Percentiles rank a stretch among this genome's conserved stretches.
phyloP scores from a whole-genome alignment of 1,139 yeast species.

The Diutina rugosa region DNA sequence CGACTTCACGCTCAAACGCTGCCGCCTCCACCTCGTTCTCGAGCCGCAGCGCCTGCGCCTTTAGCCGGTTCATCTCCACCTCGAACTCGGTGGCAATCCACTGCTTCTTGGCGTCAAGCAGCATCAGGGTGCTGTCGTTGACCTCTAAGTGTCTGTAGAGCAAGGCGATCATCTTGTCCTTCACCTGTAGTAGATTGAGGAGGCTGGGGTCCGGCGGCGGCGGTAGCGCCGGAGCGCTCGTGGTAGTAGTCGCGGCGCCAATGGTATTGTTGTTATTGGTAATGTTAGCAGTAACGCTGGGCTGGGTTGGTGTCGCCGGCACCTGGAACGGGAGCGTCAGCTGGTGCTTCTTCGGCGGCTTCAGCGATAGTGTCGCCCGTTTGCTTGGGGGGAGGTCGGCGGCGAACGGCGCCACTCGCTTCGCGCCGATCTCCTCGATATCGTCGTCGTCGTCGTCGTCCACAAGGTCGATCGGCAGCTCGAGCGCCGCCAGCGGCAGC shows the following conservation, averaged over 20 bases:
- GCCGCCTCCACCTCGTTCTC: slow-evolving; percentile 4
- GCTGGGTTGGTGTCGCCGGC: background rate
- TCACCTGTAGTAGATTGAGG: background rate
- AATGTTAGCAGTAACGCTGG: background rate
- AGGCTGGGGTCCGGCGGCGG: background rate
- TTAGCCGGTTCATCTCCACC: slow-evolving; percentile 10
- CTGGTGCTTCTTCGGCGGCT: background rate
- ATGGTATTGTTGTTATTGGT: background rate
- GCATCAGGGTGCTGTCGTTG: slow-evolving; percentile 6
- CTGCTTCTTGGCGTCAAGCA: slow-evolving; percentile 19
- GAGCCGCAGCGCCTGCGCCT: slow-evolving; percentile 3
- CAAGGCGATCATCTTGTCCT: background rate
- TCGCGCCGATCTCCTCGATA: background rate
- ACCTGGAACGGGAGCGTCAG: background rate
- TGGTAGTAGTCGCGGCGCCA: background rate
- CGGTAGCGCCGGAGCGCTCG: background rate
- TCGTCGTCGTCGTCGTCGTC: background rate
- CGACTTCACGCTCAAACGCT: slow-evolving; percentile 5
- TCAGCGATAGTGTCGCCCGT: background rate
- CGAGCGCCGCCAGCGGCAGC: background rate
- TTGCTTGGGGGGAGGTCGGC: background rate
- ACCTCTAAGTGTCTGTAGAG: background rate
- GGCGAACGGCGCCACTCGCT: background rate
- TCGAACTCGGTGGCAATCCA: slow-evolving; percentile 13
- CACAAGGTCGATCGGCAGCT: background rate